Evolutionary conservation across 306 rosid genomes (phyloP), one percentile per base, ranked within the genome.

Genomic region (Macrotyloma uniflorum): DNA sequence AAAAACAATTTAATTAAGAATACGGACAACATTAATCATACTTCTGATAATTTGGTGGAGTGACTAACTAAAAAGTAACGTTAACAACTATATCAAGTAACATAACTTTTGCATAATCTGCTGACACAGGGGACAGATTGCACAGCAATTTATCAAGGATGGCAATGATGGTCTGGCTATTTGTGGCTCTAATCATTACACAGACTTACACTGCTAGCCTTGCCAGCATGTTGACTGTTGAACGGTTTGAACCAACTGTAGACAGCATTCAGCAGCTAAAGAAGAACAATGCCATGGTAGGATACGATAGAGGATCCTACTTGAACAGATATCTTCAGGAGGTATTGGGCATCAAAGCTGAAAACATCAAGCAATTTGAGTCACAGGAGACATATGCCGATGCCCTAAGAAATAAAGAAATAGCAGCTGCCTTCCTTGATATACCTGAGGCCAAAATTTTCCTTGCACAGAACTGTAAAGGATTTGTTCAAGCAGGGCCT

Each of bases 181-280:
- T 87, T 72, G 84, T 87, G 70, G 91, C 87, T 0, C 83, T 90
- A 8, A 72, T 87, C 78, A 82, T 87, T 14, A 87, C 85, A 26
- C 91, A 86, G 54, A 86, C 80, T 3, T 87, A 87, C 70, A 86
- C 88, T 8, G 93, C 91, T 5, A 89, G 63, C 67, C 87, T 89
- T 2, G 43, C 90, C 11, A 85, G 90, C 82, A 82, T 87, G 77
- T 71, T 90, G 33, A 90, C 88, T 3, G 72, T 75, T 22, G 85
- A 90, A 64, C 69, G n/a, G 61, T 81, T 90, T 18, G 88, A 84
- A 86, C 88, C 93, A 1, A 73, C 86, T 0, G 7, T 79, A 33
- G 10, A 81, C 14, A 65, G 82, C 24, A 55, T 86, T 30, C 82
- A 81, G 18, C 22, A 40, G 26, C 83, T 89, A 12, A 76, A 32